A percentile compares a stretch with the other conserved stretches of the same genome.
Conservation (phyloP, 371 early-diverging fungal species). For the Haplosporangium sp. region DNA sequence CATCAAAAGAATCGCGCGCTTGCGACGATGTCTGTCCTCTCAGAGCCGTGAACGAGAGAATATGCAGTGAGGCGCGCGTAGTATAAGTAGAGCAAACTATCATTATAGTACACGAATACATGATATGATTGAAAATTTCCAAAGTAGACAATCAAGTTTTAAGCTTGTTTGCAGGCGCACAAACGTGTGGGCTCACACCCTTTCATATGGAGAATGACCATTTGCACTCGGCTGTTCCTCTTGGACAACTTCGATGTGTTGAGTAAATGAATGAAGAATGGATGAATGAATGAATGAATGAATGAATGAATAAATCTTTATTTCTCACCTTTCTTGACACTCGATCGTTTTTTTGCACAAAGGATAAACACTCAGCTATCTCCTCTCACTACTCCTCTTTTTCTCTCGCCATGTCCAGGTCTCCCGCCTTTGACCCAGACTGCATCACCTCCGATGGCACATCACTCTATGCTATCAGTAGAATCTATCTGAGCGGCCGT, state of each 20-base stretch:
- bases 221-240: too few relatives aligned
- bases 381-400: background rate
- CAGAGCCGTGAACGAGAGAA: background rate
- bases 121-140: too few relatives aligned
- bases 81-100: background rate
- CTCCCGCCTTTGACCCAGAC: background rate
- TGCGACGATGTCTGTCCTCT: constrained; percentile 29
- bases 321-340: too few relatives aligned
- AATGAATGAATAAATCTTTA: too few relatives aligned
- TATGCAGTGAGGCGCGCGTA: background rate
- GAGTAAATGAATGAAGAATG: too few relatives aligned
- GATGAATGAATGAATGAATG: too few relatives aligned
- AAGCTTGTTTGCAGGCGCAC: too few relatives aligned
- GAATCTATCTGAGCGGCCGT: background rate
- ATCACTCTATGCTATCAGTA: constrained; percentile 14
- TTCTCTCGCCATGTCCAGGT: background rate
- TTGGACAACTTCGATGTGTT: too few relatives aligned
- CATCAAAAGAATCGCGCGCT: constrained; percentile 45
- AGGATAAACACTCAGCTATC: background rate
- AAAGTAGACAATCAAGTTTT: too few relatives aligned
- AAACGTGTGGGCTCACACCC: too few relatives aligned
- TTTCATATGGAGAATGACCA: too few relatives aligned
- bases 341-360: background rate
- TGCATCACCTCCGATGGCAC: constrained; percentile 35
- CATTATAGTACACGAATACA: too few relatives aligned